Conservation (phyloP, 2,329 filamentous ascomycete species). For the Eutypella sp. region DNA sequence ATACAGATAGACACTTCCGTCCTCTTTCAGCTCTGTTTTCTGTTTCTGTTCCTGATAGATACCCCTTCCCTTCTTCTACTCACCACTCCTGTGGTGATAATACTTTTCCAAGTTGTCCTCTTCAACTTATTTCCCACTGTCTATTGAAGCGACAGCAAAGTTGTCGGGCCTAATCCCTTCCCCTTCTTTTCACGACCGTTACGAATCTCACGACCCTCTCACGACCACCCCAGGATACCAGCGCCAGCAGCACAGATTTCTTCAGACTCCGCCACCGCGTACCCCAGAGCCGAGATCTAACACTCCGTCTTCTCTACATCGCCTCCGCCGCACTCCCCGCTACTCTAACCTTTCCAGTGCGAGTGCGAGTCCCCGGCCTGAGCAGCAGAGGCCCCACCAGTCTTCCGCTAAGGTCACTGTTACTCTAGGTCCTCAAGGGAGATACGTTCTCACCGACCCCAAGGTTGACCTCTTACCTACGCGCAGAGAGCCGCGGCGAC, state of each 20-base stretch:
- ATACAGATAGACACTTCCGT: too few relatives aligned
- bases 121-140: slow-evolving; percentile 29
- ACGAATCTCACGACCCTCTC: slow-evolving; percentile 48
- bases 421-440: slow-evolving; percentile 41
- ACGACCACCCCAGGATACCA: slow-evolving; percentile 29
- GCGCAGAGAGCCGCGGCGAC: slow-evolving; percentile 20
- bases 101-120: slow-evolving; percentile 45
- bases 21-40: neutral
- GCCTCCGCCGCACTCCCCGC: slow-evolving; percentile 48
- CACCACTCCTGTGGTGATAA: slow-evolving; percentile 37
- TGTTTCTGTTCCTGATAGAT: slow-evolving; percentile 4
- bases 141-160: slow-evolving; percentile 36
- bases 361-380: slow-evolving; percentile 35
- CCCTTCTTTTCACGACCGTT: slow-evolving; percentile 45
- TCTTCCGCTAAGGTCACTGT: slow-evolving; percentile 35
- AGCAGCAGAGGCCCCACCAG: slow-evolving; percentile 22
- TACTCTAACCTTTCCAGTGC: slow-evolving; percentile 43
- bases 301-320: slow-evolving; percentile 42
- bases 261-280: slow-evolving; percentile 28
- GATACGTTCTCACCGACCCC: slow-evolving; percentile 29
- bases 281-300: slow-evolving; percentile 34
- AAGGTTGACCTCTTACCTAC: slow-evolving; percentile 17
- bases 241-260: slow-evolving; percentile 37
- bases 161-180: slow-evolving; percentile 39
- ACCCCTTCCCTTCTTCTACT: slow-evolving; percentile 11